A percentile compares a stretch with the other conserved stretches of the same genome.
phyloP scores from a whole-genome alignment of 306 rosid genomes.

The Corylus americana region DNA sequence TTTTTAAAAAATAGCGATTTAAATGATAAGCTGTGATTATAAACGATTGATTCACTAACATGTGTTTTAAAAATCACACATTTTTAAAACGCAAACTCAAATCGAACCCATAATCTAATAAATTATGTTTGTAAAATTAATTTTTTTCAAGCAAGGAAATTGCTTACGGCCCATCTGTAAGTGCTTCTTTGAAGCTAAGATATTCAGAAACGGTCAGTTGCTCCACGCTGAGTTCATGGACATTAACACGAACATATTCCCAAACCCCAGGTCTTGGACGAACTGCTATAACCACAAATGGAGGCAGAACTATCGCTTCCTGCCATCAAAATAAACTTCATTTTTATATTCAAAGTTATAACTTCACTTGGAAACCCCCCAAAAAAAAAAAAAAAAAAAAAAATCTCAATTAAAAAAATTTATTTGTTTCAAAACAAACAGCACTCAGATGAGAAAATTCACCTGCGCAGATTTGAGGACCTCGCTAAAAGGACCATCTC shows the following conservation, averaged over 20 bases:
- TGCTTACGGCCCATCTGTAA: conserved; percentile 66
- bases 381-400: background rate
- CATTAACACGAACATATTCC: conserved; percentile 85
- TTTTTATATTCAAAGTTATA: background rate
- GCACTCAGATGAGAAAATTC: background rate
- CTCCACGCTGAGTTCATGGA: conserved; percentile 79
- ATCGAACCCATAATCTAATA: background rate
- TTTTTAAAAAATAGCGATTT: too few relatives aligned
- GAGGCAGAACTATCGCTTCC: conserved; percentile 88
- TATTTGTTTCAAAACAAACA: background rate
- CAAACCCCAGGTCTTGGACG: conserved; percentile 95
- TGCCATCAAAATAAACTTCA: conserved; percentile 31
- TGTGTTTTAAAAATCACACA: too few relatives aligned
- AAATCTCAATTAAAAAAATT: background rate
- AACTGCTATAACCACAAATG: conserved; percentile 87
- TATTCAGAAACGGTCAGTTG: conserved; percentile 81
- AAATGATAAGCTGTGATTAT: too few relatives aligned
- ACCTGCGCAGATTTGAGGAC: conserved; percentile 52
- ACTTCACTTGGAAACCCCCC: background rate
- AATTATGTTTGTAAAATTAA: background rate
- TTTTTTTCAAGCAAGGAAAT: conserved; percentile 16
- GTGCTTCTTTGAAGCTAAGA: conserved; percentile 84
- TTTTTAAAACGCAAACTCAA: too few relatives aligned
- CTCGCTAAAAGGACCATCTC: conserved; percentile 42
- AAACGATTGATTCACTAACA: too few relatives aligned